phyloP scores from a whole-genome alignment of 208 protist species.

The Wallacemonas sp. region DNA sequence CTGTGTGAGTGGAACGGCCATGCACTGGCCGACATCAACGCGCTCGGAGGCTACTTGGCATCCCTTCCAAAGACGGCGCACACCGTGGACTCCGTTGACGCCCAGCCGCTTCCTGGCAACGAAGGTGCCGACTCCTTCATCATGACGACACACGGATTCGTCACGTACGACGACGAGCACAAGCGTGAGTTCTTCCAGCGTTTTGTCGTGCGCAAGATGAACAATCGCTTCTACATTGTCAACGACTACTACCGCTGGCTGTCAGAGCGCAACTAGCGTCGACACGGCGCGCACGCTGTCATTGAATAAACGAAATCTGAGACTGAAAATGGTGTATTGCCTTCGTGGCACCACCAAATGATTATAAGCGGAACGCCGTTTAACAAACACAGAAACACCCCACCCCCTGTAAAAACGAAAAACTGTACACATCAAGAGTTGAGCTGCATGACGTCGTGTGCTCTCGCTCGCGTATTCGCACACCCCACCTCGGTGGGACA shows the following conservation, averaged over 20 bases:
- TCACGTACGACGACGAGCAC: constrained; percentile 90
- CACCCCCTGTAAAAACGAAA: no score
- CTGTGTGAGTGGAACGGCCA: constrained; percentile 92
- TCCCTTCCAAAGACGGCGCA: constrained; percentile 72
- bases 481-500: no score
- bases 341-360: no score
- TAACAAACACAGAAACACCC: no score
- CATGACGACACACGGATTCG: constrained; percentile 74
- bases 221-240: constrained; percentile 82
- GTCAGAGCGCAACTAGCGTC: constrained; percentile 39
- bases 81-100: constrained; percentile 81
- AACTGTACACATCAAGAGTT: no score
- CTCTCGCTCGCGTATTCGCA: no score
- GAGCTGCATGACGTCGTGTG: no score
- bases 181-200: constrained; percentile 87
- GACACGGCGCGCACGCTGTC: background rate
- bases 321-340: no score
- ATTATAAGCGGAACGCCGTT: no score
- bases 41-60: constrained; percentile 67
- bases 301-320: no score
- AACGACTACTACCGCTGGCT: constrained; percentile 93
- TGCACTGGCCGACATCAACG: constrained; percentile 39
- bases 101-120: constrained; percentile 89
- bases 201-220: constrained; percentile 70
- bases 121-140: constrained; percentile 78